Conservation (phyloP, 352 stramenopile species). For the Globisporangium lucens region DNA sequence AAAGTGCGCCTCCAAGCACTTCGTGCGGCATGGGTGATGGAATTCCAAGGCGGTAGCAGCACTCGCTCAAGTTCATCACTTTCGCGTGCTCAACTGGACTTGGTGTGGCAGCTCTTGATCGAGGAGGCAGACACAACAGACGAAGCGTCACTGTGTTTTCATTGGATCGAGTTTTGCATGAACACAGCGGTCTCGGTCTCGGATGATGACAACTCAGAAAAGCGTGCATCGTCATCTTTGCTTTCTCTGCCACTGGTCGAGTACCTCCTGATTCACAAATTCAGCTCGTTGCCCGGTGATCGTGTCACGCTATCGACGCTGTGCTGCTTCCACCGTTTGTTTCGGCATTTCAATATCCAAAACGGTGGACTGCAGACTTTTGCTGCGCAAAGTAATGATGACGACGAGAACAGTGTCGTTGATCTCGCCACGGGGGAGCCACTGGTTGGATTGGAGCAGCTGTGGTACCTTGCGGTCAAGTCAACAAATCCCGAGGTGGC, state of each 20-base stretch:
- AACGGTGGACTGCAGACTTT: constrained; percentile 38
- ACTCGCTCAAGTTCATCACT: constrained; percentile 18
- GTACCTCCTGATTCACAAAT: constrained; percentile 42
- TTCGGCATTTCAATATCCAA: constrained; percentile 51
- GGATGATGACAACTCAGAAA: background rate
- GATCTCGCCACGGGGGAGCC: constrained; percentile 40
- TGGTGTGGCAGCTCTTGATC: constrained; percentile 50
- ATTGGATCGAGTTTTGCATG: constrained; percentile 73
- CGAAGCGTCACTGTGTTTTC: constrained; percentile 62
- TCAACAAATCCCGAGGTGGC: constrained; percentile 39
- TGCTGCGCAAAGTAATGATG: background rate
- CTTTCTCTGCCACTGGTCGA: constrained; percentile 21
- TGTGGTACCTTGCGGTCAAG: constrained; percentile 62
- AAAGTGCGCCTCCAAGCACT: constrained; percentile 59
- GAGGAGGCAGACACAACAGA: constrained; percentile 29
- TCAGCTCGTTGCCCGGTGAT: constrained; percentile 28
- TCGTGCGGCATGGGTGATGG: constrained; percentile 51
- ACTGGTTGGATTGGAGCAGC: constrained; percentile 42
- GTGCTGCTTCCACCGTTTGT: constrained; percentile 71
- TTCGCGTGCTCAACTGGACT: constrained; percentile 24
- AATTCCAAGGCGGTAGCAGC: constrained; percentile 1
- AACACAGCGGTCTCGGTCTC: constrained; percentile 23
- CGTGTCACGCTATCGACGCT: constrained; percentile 44
- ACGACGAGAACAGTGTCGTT: constrained; percentile 12
- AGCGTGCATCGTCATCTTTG: constrained; percentile 18